A percentile compares a stretch with the other conserved stretches of the same genome.
Evolutionary conservation across 345 rosid genomes (phyloP).

Genomic region (Lepidium africanum): DNA sequence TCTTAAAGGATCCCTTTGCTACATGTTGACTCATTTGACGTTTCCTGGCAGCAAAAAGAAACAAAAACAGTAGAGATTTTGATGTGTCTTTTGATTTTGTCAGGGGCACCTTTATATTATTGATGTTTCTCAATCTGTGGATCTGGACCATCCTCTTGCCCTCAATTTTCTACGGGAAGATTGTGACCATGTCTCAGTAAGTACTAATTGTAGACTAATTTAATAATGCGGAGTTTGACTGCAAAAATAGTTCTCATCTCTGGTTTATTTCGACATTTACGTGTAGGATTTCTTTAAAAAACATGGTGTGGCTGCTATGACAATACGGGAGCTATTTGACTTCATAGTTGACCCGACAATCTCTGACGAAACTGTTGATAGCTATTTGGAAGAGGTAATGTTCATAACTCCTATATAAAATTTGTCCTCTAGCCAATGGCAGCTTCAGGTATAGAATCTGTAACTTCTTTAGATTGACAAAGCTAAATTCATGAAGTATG

Average conservation of each 20-base stretch:
- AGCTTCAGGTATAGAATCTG: not conserved
- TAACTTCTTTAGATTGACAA: not conserved
- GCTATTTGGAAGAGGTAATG: conserved; percentile 81
- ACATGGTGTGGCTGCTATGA: conserved; percentile 94
- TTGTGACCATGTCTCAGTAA: conserved; percentile 88
- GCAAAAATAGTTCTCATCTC: not conserved
- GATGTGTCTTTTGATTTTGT: not conserved
- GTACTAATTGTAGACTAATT: conserved; percentile 7
- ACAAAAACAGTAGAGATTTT: not conserved
- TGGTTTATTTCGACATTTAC: not conserved
- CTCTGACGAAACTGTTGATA: conserved; percentile 66
- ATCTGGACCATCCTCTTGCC: conserved; percentile 91
- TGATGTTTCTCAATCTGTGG: conserved; percentile 94
- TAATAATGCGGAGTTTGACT: not conserved
- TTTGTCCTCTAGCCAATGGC: not conserved
- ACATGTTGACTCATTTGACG: not conserved
- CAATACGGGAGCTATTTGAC: conserved; percentile 84
- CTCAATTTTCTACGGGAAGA: conserved; percentile 93
- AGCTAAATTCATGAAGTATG: not conserved
- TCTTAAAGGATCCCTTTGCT: not conserved
- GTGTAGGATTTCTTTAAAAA: conserved; percentile 82
- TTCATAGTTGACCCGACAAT: conserved; percentile 88
- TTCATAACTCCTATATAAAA: not conserved
- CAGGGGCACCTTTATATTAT: conserved; percentile 90
- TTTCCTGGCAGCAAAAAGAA: not conserved